Percentiles rank a stretch among this genome's conserved stretches.
Conservation (phyloP, 2,329 filamentous ascomycete genomes). For the Nemania abortiva region DNA sequence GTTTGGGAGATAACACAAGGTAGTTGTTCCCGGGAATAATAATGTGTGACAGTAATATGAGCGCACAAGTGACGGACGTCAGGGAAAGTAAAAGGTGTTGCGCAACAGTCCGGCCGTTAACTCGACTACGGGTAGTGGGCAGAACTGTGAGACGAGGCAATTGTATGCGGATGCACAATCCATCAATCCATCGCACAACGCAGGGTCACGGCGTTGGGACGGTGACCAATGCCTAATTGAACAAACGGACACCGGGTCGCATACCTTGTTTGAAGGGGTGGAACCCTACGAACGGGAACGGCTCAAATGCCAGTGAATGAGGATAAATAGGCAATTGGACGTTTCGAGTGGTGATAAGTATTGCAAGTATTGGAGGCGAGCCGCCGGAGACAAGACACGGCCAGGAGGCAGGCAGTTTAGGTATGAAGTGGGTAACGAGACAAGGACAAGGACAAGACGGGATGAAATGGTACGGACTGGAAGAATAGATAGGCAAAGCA, state of each 20-base stretch:
- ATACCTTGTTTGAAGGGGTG: constrained; percentile 33
- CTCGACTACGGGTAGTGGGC: constrained; percentile 16
- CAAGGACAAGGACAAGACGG: constrained; percentile 9
- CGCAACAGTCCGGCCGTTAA: constrained; percentile 17
- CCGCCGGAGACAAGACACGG: constrained; percentile 38
- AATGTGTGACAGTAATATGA: constrained; percentile 19
- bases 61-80: background rate
- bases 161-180: constrained; percentile 18
- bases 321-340: constrained; percentile 42
- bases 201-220: constrained; percentile 7
- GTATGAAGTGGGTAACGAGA: constrained; percentile 20
- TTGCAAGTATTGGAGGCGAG: constrained; percentile 34
- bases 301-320: constrained; percentile 37
- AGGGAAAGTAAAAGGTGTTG: constrained; percentile 3
- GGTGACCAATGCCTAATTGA: constrained; percentile 9
- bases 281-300: constrained; percentile 16
- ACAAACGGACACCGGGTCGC: constrained; percentile 1
- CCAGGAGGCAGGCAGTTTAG: constrained; percentile 26
- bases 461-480: background rate
- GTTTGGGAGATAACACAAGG: background rate
- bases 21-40: constrained; percentile 6
- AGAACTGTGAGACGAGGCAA: constrained; percentile 20
- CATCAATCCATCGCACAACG: background rate
- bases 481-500: background rate
- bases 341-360: constrained; percentile 46